Conservation (phyloP, 1,284 basidiomycete genomes). For the Xerocomus alliaceus region DNA sequence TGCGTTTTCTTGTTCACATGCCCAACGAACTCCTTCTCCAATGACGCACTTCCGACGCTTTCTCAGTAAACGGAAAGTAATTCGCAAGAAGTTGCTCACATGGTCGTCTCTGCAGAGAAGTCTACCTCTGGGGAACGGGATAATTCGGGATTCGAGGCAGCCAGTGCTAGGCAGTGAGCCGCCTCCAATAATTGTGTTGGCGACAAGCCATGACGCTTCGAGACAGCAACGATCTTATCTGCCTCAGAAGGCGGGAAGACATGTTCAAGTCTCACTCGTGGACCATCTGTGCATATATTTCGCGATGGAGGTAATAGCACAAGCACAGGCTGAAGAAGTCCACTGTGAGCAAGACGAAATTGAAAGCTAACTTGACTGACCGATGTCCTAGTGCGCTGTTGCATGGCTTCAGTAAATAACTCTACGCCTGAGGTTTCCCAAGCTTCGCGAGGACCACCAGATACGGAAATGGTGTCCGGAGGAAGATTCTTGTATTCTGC, state of each 20-base stretch:
- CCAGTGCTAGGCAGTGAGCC: slow-evolving; percentile 1
- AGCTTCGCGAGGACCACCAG: background rate
- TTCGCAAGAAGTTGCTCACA: background rate
- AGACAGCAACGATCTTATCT: background rate
- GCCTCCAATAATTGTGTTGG: slow-evolving; percentile 2
- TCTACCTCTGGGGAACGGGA: background rate
- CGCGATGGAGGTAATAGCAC: background rate
- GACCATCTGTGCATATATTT: background rate
- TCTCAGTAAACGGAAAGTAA: background rate
- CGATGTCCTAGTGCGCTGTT: background rate
- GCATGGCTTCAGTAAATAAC: background rate
- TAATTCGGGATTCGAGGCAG: background rate
- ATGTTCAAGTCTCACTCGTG: background rate
- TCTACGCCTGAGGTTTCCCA: background rate
- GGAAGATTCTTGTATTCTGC: background rate
- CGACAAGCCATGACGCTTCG: background rate
- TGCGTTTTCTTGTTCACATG: slow-evolving; percentile 10
- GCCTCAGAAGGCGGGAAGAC: background rate
- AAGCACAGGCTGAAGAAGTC: background rate
- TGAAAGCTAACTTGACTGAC: background rate
- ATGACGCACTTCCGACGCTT: slow-evolving; percentile 30
- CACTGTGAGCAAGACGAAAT: background rate
- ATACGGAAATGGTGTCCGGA: slow-evolving; percentile 1
- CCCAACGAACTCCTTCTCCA: slow-evolving; percentile 1
- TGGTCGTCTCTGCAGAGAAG: slow-evolving; percentile 3